Evolutionary conservation across 2,329 filamentous ascomycete genomes (phyloP).

Genomic region (Dendrostoma leiphaemia): DNA sequence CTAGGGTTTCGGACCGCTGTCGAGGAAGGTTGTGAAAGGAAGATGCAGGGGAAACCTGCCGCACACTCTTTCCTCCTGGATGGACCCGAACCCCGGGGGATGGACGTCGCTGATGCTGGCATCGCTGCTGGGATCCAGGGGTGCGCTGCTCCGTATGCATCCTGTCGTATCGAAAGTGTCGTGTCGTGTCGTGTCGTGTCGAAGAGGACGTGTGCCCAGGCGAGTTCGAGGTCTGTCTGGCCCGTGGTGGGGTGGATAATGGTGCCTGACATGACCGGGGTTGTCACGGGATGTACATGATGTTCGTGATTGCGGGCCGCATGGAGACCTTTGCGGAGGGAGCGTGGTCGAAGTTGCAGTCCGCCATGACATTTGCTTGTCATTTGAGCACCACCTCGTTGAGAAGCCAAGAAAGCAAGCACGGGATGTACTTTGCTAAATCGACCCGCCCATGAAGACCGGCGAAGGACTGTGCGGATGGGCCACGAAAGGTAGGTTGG

Average conservation of each 20-base stretch:
- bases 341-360: background rate
- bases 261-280: background rate
- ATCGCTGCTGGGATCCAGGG: background rate
- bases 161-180: slow-evolving; percentile 5
- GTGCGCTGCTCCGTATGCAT: background rate
- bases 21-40: no score
- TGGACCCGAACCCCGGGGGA: background rate
- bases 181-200: background rate
- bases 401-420: background rate
- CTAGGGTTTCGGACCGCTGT: no score
- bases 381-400: background rate
- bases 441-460: no score
- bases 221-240: no score
- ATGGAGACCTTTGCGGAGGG: background rate
- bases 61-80: background rate
- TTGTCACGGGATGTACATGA: background rate
- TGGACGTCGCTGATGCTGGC: background rate
- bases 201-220: no score
- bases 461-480: background rate
- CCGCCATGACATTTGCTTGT: background rate
- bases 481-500: background rate
- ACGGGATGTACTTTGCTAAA: no score
- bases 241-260: background rate
- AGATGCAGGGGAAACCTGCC: background rate
- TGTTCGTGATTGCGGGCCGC: background rate